These are phyloP conservation scores for Ormosia semicastrata DNA, from an alignment of 306 rosid species.

Conservation along the genomic window DNA sequence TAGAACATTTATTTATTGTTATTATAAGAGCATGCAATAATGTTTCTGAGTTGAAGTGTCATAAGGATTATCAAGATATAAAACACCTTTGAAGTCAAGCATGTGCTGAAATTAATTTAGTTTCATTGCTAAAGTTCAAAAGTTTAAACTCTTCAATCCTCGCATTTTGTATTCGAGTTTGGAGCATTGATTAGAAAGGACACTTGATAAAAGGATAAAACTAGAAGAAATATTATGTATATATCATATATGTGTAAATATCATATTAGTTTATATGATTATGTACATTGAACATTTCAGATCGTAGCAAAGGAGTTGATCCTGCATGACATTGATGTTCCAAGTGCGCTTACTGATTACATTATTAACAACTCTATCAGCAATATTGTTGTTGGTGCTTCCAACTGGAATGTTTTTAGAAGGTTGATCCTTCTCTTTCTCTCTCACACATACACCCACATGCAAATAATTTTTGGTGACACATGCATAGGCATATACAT, in stretches of 20 bases:
- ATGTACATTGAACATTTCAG: constrained; percentile 39
- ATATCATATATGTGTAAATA: background rate
- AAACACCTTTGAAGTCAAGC: background rate
- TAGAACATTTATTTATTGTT: no score
- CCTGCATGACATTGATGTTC: constrained; percentile 61
- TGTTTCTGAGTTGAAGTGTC: no score
- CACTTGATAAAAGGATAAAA: background rate
- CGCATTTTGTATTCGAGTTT: background rate
- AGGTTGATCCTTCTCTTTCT: constrained; percentile 47
- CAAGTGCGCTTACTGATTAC: constrained; percentile 54
- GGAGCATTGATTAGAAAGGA: background rate
- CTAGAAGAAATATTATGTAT: background rate
- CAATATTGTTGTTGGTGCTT: constrained; percentile 75
- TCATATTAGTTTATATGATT: background rate
- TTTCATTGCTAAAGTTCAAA: background rate
- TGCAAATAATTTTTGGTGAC: background rate
- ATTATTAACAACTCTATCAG: constrained; percentile 38
- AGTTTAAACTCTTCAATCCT: background rate
- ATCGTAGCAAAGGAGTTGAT: constrained; percentile 64
- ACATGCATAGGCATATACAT: no score
- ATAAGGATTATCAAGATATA: no score
- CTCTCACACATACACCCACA: background rate
- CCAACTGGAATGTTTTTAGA: constrained; percentile 46
- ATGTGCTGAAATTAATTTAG: background rate
- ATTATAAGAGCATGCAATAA: no score